These are phyloP conservation scores for Claviceps quebecensis DNA, from an alignment of 2,329 filamentous ascomycete species.

Conservation along the genomic window DNA sequence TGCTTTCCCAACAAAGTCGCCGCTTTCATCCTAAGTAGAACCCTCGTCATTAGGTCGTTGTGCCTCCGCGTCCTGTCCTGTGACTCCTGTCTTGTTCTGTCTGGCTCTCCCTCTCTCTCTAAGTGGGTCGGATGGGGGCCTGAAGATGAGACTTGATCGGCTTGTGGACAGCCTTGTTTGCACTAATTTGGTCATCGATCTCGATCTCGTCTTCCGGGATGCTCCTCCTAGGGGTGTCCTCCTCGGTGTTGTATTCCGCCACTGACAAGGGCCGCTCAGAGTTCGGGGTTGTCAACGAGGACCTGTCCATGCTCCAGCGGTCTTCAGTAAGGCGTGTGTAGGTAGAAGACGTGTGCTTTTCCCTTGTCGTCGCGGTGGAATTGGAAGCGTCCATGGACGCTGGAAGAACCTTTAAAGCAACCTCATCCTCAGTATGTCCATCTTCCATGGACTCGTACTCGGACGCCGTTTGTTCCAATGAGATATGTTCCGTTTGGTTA, in stretches of 20 bases:
- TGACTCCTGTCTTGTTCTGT: neutral
- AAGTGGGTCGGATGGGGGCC: neutral
- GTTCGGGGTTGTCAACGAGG: conserved; percentile 24
- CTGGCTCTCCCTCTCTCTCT: neutral
- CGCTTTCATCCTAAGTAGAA: neutral
- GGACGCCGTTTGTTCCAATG: neutral
- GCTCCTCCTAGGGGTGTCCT: conserved; percentile 18
- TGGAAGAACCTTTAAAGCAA: neutral
- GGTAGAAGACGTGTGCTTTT: conserved; percentile 24
- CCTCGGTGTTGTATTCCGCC: conserved; percentile 16
- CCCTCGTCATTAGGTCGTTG: neutral
- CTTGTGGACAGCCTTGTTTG: neutral
- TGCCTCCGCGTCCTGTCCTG: neutral
- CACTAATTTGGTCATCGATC: neutral
- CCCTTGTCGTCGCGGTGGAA: conserved; percentile 12
- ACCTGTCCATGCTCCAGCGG: conserved; percentile 23
- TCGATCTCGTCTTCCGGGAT: conserved; percentile 10
- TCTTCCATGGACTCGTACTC: neutral
- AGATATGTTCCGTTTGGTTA: neutral
- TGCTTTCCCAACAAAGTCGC: neutral
- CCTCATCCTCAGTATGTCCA: too few relatives aligned
- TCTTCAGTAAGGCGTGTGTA: conserved; percentile 24
- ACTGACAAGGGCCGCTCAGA: conserved; percentile 22
- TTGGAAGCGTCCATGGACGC: conserved; percentile 14
- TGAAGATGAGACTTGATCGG: neutral